Conservation (phyloP, 2,329 filamentous ascomycete species). For the Xylariaceae sp. region DNA sequence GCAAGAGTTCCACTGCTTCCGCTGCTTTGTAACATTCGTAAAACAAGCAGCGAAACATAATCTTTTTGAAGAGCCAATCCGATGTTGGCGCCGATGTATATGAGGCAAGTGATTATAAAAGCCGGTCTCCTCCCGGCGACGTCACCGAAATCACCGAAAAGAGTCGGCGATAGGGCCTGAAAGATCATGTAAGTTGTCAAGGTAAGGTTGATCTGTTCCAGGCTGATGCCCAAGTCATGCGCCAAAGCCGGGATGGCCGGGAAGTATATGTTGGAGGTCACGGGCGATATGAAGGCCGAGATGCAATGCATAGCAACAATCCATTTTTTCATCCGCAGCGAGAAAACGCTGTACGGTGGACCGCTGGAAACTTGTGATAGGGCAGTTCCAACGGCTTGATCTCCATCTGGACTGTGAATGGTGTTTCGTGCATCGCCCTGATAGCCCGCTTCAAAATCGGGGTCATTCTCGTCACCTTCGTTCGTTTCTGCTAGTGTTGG, state of each 20-base stretch:
- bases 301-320: conserved; percentile 49
- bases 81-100: conserved; percentile 55
- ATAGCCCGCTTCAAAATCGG: conserved; percentile 12
- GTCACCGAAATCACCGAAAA: conserved; percentile 60
- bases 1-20: conserved; percentile 67
- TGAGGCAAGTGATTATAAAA: conserved; percentile 51
- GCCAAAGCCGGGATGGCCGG: conserved; percentile 40
- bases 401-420: conserved; percentile 12
- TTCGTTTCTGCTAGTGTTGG: neutral
- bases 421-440: conserved; percentile 16
- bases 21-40: conserved; percentile 58
- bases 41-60: conserved; percentile 53
- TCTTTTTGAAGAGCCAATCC: conserved; percentile 54
- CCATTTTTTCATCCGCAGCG: conserved; percentile 42
- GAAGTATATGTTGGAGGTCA: conserved; percentile 56
- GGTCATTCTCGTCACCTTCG: conserved; percentile 5
- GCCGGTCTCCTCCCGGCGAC: conserved; percentile 56
- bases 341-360: conserved; percentile 39
- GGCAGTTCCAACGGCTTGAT: conserved; percentile 29
- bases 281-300: conserved; percentile 51
- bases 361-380: conserved; percentile 36
- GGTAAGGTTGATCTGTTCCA: conserved; percentile 43
- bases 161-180: conserved; percentile 55
- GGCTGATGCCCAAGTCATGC: conserved; percentile 35
- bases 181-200: conserved; percentile 60